Evolutionary conservation across 129 eudicot species (phyloP).

Genomic region (Chrysanthemum seticuspe): DNA sequence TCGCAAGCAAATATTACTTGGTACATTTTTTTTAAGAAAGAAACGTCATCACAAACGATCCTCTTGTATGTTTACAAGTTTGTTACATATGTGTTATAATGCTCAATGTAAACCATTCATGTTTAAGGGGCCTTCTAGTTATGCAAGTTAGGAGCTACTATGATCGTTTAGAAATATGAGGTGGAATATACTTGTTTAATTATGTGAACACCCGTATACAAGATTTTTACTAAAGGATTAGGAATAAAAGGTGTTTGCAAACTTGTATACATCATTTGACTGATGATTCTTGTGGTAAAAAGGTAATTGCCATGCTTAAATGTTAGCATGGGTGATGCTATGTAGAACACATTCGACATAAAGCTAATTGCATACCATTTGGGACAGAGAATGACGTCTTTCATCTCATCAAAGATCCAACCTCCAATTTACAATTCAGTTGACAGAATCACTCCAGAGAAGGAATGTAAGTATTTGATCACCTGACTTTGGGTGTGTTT

Average conservation of each 20-base stretch:
- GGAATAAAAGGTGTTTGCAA: not conserved
- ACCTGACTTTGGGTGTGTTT: not conserved
- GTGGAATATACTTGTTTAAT: not conserved
- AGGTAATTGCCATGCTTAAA: conserved; percentile 9
- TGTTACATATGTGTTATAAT: too few relatives aligned
- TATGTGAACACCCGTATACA: not conserved
- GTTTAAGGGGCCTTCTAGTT: too few relatives aligned
- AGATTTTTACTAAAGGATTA: too few relatives aligned
- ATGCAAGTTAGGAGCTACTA: too few relatives aligned
- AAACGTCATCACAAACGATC: too few relatives aligned
- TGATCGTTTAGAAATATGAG: too few relatives aligned
- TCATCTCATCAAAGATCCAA: conserved; percentile 34
- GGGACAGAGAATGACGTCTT: conserved; percentile 36
- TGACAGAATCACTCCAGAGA: conserved; percentile 26
- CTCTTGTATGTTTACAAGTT: too few relatives aligned
- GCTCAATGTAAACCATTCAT: too few relatives aligned
- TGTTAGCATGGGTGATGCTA: not conserved
- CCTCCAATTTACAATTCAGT: conserved; percentile 20
- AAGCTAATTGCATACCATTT: conserved; percentile 14
- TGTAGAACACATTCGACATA: conserved; percentile 9
- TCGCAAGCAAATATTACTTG: too few relatives aligned
- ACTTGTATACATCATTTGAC: not conserved
- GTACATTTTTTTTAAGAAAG: too few relatives aligned
- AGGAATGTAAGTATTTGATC: conserved; percentile 32
- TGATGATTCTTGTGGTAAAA: conserved; percentile 20